Base-by-base conservation (phyloP, 192 early-diverging fungal species). In the Gamsiella multidivaricata region DNA sequence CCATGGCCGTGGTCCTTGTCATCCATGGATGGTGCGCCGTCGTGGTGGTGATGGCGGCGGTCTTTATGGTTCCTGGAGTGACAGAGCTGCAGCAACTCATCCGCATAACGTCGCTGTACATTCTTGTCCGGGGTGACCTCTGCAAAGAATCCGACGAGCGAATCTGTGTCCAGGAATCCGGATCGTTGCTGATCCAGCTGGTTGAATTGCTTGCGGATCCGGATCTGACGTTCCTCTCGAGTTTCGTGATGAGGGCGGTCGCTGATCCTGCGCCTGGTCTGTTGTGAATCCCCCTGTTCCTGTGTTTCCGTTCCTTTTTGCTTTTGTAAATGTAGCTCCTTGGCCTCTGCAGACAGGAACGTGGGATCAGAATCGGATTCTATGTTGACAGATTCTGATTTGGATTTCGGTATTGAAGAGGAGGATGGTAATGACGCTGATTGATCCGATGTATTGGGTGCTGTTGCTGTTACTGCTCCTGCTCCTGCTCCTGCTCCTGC, bases 81-180 rank as follows among this genome's bases (percentile, higher is more conserved):
- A 59, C 74, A 78, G n/a, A 78, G 65, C 54, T 78, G 74, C 22
- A 78, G 47, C 41, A 78, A 23, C 43, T 78, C 74, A 25, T 78
- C 74, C 0, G 74, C 74, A 59, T 78, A 78, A 5, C 74, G 59
- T 34, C 43, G 32, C 54, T 78, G 74, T 4, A 78, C 74, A 26
- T 78, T 52, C 39, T 49, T 60, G 50, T 78, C 74, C 3, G 74
- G 54, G 15, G 74, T 78, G 0, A 69, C 25, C 2, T 69, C 74
- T 0, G 65, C 74, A 78, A 78, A 78, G 41, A 78, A 78, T 11
- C 37, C 31, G 22, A 78, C 61, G 9, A 78, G 55, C 6, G 74
- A 64, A 39, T 78, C 64, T 20, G 74, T 54, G 22, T 78, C 74
- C 18, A 78, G 20, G 49, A 56, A 62, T 10, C 66, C 74, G 9